These are phyloP conservation scores for Daldinia loculata DNA, from an alignment of 495 filamentous ascomycete species.

Conservation along the genomic window DNA sequence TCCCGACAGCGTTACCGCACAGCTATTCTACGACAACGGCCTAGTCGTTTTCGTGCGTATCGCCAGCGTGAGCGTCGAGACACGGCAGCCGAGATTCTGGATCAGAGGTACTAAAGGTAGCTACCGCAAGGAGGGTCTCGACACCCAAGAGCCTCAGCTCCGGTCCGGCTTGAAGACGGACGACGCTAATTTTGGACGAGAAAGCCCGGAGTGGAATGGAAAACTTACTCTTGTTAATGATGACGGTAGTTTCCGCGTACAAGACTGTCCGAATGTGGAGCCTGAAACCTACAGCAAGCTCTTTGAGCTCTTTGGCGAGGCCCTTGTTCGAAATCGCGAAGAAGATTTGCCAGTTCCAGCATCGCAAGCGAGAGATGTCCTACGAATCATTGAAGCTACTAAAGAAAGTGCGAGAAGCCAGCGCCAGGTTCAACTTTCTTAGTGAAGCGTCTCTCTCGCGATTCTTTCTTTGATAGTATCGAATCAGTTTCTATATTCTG, in stretches of 20 bases:
- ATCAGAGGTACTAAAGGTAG: conserved; percentile 81
- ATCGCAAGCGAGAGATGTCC: conserved; percentile 72
- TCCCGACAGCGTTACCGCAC: conserved; percentile 74
- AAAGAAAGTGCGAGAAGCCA: conserved; percentile 72
- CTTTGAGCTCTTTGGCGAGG: conserved; percentile 74
- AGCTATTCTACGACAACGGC: conserved; percentile 70
- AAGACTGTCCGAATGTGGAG: conserved; percentile 66
- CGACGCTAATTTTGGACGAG: conserved; percentile 72
- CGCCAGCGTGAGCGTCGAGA: conserved; percentile 73
- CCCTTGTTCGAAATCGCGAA: conserved; percentile 66
- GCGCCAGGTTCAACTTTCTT: conserved; percentile 63
- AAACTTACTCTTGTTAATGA: conserved; percentile 51
- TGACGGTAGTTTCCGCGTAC: conserved; percentile 50
- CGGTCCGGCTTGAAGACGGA: conserved; percentile 71
- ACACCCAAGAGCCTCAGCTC: conserved; percentile 84
- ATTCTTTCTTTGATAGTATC: too few relatives aligned
- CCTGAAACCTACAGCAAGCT: conserved; percentile 77
- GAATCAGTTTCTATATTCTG: too few relatives aligned
- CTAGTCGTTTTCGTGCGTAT: conserved; percentile 73
- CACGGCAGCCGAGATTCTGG: conserved; percentile 79
- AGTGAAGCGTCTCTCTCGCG: not conserved
- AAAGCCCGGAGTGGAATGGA: conserved; percentile 58
- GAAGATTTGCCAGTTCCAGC: conserved; percentile 74
- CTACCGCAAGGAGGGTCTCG: conserved; percentile 81
- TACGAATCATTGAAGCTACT: conserved; percentile 77